These are phyloP conservation scores for Ustilago curta DNA, from an alignment of 1,284 basidiomycete species.

Conservation along the genomic window DNA sequence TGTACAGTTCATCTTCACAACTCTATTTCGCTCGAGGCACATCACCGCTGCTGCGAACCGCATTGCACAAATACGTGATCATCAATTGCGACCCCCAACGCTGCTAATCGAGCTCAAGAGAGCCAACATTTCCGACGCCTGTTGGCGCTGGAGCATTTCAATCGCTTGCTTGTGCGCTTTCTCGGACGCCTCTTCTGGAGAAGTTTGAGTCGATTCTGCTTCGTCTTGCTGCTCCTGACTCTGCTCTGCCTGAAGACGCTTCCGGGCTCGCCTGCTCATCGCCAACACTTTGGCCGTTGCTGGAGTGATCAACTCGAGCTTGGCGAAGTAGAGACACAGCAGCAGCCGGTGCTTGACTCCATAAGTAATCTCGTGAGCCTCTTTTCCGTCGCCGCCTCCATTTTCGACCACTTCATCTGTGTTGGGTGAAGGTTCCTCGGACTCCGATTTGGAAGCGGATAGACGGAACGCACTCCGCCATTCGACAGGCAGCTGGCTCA, in stretches of 20 bases:
- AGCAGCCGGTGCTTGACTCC: conserved; percentile 34
- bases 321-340: conserved; percentile 44
- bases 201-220: neutral
- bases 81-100: conserved; percentile 37
- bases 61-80: neutral
- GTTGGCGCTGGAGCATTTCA: conserved; percentile 30
- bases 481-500: conserved; percentile 30
- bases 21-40: neutral
- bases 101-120: conserved; percentile 34
- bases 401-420: conserved; percentile 11
- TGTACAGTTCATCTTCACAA: too few relatives aligned
- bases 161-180: conserved; percentile 16
- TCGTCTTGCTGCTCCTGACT: conserved; percentile 1
- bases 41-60: neutral
- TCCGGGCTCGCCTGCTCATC: conserved; percentile 32
- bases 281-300: conserved; percentile 19
- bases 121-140: conserved; percentile 25
- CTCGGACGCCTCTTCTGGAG: neutral
- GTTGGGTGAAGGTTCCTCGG: neutral
- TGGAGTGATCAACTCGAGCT: conserved; percentile 38
- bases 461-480: conserved; percentile 50
- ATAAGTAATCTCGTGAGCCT: conserved; percentile 18
- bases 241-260: conserved; percentile 21
- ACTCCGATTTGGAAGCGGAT: conserved; percentile 1
- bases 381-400: neutral